Percentiles rank a stretch among this genome's conserved stretches.
phyloP scores from a whole-genome alignment of 2,329 filamentous ascomycete species.

The Alternaria infectoria region DNA sequence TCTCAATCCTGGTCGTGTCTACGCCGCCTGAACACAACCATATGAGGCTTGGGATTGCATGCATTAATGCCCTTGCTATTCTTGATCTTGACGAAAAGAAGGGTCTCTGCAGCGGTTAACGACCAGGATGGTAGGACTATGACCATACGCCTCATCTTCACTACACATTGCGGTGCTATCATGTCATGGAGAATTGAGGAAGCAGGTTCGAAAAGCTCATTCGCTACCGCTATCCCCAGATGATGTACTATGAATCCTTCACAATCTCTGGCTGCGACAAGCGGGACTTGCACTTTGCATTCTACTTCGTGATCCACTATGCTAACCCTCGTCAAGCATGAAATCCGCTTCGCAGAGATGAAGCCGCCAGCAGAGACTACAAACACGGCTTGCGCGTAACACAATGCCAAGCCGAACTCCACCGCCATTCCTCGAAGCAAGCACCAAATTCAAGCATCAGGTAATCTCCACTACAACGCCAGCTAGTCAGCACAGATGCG shows the following conservation, averaged over 20 bases:
- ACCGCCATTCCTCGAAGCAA: slow-evolving; percentile 19
- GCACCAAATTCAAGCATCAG: slow-evolving; percentile 8
- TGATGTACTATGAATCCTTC: neutral
- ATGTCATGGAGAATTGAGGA: neutral
- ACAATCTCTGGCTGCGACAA: slow-evolving; percentile 6
- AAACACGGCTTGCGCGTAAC: slow-evolving; percentile 14
- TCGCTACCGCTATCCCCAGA: neutral
- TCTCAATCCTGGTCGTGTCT: slow-evolving; percentile 6
- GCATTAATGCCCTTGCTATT: slow-evolving; percentile 2
- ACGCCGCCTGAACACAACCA: slow-evolving; percentile 24
- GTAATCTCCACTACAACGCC: slow-evolving; percentile 27
- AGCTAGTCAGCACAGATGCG: slow-evolving; percentile 19
- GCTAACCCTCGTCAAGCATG: slow-evolving; percentile 14
- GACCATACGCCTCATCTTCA: neutral
- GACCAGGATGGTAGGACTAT: neutral
- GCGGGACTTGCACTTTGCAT: slow-evolving; percentile 1
- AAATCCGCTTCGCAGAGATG: slow-evolving; percentile 15
- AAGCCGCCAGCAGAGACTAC: slow-evolving; percentile 2
- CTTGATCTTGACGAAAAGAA: slow-evolving; percentile 2
- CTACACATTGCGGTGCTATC: neutral
- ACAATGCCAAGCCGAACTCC: slow-evolving; percentile 21
- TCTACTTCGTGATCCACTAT: slow-evolving; percentile 9
- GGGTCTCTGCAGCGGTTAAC: slow-evolving; percentile 6
- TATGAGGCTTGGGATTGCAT: slow-evolving; percentile 13
- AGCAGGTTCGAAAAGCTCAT: neutral